A percentile compares a stretch with the other conserved stretches of the same genome.
These are phyloP conservation scores for Ramularia collo-cygni DNA, from an alignment of 2,329 filamentous ascomycete genomes.

Conservation along the genomic window DNA sequence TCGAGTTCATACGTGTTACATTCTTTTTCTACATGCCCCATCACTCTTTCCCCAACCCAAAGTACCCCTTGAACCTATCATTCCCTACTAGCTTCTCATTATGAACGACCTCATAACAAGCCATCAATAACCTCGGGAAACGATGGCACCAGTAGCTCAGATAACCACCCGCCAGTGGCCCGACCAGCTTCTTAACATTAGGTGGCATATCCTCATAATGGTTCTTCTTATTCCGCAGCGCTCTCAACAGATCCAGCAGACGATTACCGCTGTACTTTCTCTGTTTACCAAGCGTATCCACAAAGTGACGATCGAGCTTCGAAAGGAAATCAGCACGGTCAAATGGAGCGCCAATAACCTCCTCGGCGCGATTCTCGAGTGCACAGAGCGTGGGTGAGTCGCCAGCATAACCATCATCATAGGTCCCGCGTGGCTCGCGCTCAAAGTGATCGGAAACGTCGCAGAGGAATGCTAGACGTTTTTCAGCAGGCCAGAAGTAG, in stretches of 20 bases:
- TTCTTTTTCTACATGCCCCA: no score
- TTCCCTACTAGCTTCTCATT: constrained; percentile 57
- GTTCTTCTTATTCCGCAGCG: constrained; percentile 90
- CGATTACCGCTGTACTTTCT: constrained; percentile 83
- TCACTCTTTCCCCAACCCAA: constrained; percentile 30
- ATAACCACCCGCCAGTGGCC: constrained; percentile 65
- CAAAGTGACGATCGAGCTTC: constrained; percentile 69
- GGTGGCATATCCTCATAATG: constrained; percentile 97
- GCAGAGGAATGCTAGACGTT: constrained; percentile 85
- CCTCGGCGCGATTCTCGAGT: constrained; percentile 45
- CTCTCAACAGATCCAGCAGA: constrained; percentile 79
- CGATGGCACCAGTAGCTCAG: constrained; percentile 72
- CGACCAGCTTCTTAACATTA: constrained; percentile 65
- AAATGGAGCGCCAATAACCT: constrained; percentile 45
- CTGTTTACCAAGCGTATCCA: constrained; percentile 86
- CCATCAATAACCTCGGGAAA: constrained; percentile 72
- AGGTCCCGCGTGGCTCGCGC: constrained; percentile 68
- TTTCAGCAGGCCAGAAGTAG: constrained; percentile 92
- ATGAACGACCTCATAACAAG: constrained; percentile 68
- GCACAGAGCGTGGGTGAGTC: constrained; percentile 55
- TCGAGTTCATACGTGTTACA: no score
- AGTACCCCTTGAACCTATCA: constrained; percentile 68
- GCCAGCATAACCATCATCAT: constrained; percentile 25
- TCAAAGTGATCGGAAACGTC: constrained; percentile 97
- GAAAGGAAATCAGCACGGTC: constrained; percentile 68